phyloP scores from a whole-genome alignment of 192 early-diverging fungal genomes.

The Coemansia pectinata region DNA sequence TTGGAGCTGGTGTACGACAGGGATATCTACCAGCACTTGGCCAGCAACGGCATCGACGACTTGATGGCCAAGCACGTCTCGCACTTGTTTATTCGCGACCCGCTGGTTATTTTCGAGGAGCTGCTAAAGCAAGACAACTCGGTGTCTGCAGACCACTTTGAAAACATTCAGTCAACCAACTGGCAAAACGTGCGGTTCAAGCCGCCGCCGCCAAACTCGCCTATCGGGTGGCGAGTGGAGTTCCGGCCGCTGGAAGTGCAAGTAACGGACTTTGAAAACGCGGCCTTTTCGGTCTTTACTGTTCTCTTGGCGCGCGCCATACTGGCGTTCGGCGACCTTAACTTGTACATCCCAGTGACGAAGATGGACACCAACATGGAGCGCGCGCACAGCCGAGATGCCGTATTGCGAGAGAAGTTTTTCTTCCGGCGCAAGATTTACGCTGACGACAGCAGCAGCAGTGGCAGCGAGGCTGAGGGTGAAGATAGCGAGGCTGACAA shows the following conservation, averaged over 20 bases:
- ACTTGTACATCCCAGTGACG: constrained; percentile 95
- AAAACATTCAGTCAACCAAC: constrained; percentile 99
- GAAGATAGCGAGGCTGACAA: constrained; percentile 6
- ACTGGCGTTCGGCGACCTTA: constrained; percentile 77
- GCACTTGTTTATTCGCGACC: constrained; percentile 98
- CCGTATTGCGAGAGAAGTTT: constrained; percentile 80
- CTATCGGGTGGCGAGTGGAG: constrained; percentile 98
- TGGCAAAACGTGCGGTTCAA: constrained; percentile 99
- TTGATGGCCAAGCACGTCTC: constrained; percentile 88
- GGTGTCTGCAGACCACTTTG: constrained; percentile 93
- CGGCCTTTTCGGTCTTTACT: constrained; percentile 92
- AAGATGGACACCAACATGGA: constrained; percentile 97
- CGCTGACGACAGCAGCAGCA: constrained; percentile 24
- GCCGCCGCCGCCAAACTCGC: constrained; percentile 86
- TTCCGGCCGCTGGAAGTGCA: constrained; percentile 98
- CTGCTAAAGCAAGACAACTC: constrained; percentile 83
- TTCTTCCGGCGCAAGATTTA: constrained; percentile 75
- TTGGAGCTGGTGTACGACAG: constrained; percentile 78
- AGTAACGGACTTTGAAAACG: constrained; percentile 95
- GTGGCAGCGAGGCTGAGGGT: neutral
- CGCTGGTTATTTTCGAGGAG: constrained; percentile 93
- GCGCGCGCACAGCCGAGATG: constrained; percentile 80
- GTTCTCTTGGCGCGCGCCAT: constrained; percentile 88
- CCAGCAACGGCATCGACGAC: constrained; percentile 81
- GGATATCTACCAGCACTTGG: constrained; percentile 72